Percentiles rank a stretch among this genome's conserved stretches.
Conservation (phyloP, 1,284 basidiomycete genomes). For the Xerocomus tenax region DNA sequence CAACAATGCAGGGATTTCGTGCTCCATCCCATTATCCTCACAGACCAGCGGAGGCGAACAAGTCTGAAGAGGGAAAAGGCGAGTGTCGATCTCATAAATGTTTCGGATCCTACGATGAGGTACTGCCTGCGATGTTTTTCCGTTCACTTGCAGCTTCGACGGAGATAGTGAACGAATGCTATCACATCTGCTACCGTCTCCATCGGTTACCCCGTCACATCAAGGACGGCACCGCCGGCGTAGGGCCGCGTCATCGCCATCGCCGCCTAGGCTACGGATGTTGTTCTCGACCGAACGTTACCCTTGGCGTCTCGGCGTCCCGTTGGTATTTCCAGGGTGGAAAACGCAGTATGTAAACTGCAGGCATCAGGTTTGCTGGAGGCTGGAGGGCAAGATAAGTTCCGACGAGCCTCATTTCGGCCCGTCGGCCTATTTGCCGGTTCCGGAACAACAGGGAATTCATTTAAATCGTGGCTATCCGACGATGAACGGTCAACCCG, state of each 20-base stretch:
- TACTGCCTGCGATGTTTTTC: background rate
- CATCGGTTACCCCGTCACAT: background rate
- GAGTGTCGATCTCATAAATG: background rate
- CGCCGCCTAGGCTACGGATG: background rate
- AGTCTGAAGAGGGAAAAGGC: background rate
- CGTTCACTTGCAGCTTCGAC: background rate
- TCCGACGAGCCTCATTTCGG: background rate
- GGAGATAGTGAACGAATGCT: background rate
- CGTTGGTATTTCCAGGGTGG: background rate
- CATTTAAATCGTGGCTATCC: slow-evolving; percentile 1
- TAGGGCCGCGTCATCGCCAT: background rate
- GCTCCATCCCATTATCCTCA: background rate
- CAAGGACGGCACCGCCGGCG: background rate
- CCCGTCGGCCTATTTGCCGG: background rate
- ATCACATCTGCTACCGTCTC: background rate
- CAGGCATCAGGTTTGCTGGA: background rate
- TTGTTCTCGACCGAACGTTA: background rate
- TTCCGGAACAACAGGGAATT: background rate
- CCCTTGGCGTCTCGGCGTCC: background rate
- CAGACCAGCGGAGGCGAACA: background rate
- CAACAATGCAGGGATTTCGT: background rate
- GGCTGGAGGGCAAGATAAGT: background rate
- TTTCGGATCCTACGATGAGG: slow-evolving; percentile 1
- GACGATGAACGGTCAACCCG: background rate
- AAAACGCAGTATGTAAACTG: background rate